Evolutionary conservation across 2,329 filamentous ascomycete species (phyloP), one percentile per base, ranked within the genome.

Genomic region (Aspergillus viridinutans): DNA sequence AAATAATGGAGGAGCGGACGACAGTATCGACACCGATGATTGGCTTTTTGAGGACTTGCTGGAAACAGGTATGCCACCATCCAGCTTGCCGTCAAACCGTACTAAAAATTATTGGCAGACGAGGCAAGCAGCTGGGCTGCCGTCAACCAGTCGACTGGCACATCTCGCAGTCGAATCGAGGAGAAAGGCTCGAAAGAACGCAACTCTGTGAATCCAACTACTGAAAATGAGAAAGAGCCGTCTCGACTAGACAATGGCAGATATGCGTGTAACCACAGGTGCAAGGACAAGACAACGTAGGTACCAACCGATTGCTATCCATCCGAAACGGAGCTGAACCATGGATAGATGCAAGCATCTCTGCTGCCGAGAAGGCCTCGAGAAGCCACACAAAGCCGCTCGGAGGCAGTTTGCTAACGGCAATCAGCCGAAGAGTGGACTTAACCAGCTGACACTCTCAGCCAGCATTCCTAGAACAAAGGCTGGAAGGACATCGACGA

Each of bases 181-280:
- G 53, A 42, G 23, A 12, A 26, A 23, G 32, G 26, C 54, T 57
- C 7, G 21, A 28, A 47, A 52, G 52, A 38, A 14, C 14, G 5
- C 21, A 52, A 55, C 61, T 14, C 25, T 58, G 20, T 49, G 49
- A 38, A 54, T 58, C 32, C 29, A 58, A 48, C 49, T 58, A 26
- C 35, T 54, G 25, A 60, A 52, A 53, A 2, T 40, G 55, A 60
- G 7, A 52, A 56, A 35, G 73, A 80, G 49, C 80, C 85, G 4
- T 69, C 74, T 1, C 81, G 80, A 63, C 80, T 92, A 59, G 72
- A 78, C 0, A 92, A 90, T 66, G 89, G 89, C 0, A 89, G 82
- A 66, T 92, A 87, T 85, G 81, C 81, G 38, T 93, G 90, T 72
- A 88, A 88, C 57, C 90, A 93, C 67, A 72, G 72, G 20, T 92